Base-by-base conservation (phyloP, 2,329 filamentous ascomycete genomes). In the Beauveria rudraprayagi region DNA sequence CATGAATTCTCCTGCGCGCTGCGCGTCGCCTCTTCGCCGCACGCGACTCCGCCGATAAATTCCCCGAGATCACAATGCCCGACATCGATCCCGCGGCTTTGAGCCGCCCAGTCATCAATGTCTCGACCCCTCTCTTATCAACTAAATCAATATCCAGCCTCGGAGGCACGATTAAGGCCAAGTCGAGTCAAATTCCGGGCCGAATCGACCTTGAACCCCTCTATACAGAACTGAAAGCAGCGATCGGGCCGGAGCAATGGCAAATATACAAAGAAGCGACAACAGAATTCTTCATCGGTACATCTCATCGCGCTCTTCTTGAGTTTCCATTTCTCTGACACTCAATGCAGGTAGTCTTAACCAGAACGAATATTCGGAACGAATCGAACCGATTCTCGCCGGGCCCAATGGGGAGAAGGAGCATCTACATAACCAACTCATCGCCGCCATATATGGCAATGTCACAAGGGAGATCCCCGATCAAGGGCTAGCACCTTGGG, bases 41-140 rank as follows among this genome's bases (percentile, higher is more conserved):
- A 76, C 77, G 80, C 80, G 79, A 79, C 77, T 67, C 66, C 63
- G 68, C 67, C 68, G 66, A 66, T 70, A 24, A 66, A 68, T 26
- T 11, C 64, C 65, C 66, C 65, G 64, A 61, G 63, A 64, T 67
- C 69, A 70, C 68, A 66, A 88, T 88, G 85, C 84, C 85, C 68
- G 85, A 88, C 76, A 88, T 88, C 76, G 85, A 88, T 77, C 85
- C 85, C 69, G 84, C 85, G 77, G 84, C 85, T 65, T 74, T 88
- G 68, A 87, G 84, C 78, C 83, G 84, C 69, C 82, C 83, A 64
- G 75, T 83, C 53, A 72, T 81, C 71, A 80, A 75, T 72, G 77
- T 85, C 60, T 78, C 83, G 51, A 86, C 84, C 5, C 83, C 85
- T 63, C 77, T 84, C 46, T 73, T 87, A 62, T 74, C 82, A 62